Evolutionary conservation across 1,284 basidiomycete genomes (phyloP), one percentile per base, ranked within the genome.

Genomic region (Wallemia ichthyophaga): DNA sequence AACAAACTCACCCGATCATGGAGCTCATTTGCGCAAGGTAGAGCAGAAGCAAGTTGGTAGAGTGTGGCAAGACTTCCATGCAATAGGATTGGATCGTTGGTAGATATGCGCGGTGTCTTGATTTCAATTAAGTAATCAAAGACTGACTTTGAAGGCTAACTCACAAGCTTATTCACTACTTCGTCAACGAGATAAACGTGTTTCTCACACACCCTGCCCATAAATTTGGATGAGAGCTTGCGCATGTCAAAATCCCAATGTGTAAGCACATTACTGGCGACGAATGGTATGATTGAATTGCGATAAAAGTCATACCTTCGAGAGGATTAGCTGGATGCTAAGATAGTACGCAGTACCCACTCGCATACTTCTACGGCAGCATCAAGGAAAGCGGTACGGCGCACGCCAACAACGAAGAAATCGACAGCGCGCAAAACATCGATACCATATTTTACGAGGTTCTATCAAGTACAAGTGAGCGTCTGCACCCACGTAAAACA

Each of bases 391-490:
- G 91, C 81, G 64, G 84, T 84, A 61, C 83, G 75, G 27, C 86
- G 73, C 9, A 89, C 75, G 63, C 87, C 85, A 57, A 98, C 84
- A 21, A 87, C 82, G 70, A 87, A 94, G 69, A 96, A 98, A 71
- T 98, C 94, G 0, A 86, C 87, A 68, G 85, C 83, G 56, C 80
- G 76, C 28, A 99, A 74, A 19, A 95, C 81, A 65, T 89, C 85
- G 61, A 99, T 95, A 0, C 94, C 94, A 69, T 91, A 82, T 37
- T 86, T 82, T 67, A 96, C 91, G 59, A 89, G 71, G 58, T 76
- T 80, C 86, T 92, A 65, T 26, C 64, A 61, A 64, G 61, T 27
- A 56, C 53, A 26, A 27, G 15, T 28, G 58, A 9, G 1, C 28
- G 24, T 27, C 31, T 2, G 23, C 13, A 11, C 15, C 55, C 58